Conservation (phyloP, 2,329 filamentous ascomycete species). For the Colletotrichum graminicola region DNA sequence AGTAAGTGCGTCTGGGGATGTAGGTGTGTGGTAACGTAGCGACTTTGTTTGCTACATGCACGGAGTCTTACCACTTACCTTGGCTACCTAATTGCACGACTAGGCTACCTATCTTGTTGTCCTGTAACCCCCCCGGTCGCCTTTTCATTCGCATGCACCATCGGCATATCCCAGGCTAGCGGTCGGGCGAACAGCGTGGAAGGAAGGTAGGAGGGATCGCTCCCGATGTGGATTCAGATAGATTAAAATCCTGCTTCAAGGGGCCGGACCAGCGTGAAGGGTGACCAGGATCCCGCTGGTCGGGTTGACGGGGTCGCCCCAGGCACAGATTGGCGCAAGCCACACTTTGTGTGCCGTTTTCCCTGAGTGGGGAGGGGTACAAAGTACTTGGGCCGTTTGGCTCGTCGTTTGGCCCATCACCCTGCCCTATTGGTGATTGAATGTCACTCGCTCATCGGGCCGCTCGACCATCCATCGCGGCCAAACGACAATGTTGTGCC, state of each 20-base stretch:
- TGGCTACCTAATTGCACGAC: no score
- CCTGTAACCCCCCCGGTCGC: background rate
- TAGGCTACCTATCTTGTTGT: no score
- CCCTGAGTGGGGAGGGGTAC: background rate
- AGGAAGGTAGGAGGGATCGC: constrained; percentile 29
- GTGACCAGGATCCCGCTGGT: constrained; percentile 34
- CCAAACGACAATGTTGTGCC: constrained; percentile 9
- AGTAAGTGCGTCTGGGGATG: background rate
- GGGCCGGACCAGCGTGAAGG: constrained; percentile 35
- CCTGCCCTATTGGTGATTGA: background rate
- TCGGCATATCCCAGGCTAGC: constrained; percentile 26
- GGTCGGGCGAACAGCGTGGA: constrained; percentile 36
- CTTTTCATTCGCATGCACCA: constrained; percentile 21
- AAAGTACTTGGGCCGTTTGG: background rate
- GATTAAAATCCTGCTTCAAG: constrained; percentile 42
- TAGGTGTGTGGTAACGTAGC: background rate
- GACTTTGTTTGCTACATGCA: background rate
- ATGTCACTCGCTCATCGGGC: background rate
- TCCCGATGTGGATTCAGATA: constrained; percentile 37
- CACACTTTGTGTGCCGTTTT: background rate
- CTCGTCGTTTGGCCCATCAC: constrained; percentile 24
- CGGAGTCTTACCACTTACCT: background rate
- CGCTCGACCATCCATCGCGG: background rate
- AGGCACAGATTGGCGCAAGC: background rate
- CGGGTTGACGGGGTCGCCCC: constrained; percentile 16